Conservation (phyloP, 129 eudicot species). For the Flaveria linearis region DNA sequence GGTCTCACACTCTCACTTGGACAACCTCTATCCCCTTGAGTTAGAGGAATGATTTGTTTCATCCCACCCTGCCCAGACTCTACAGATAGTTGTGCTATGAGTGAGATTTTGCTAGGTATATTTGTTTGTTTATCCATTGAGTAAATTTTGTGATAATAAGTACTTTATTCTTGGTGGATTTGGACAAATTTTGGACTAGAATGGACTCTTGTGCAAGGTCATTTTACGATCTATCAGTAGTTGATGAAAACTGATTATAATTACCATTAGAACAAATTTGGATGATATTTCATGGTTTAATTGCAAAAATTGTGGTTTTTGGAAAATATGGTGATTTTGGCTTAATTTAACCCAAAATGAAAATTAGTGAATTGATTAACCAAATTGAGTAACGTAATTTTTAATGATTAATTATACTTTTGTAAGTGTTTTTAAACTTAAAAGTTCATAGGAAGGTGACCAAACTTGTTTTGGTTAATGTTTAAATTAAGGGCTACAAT, state of each 20-base stretch:
- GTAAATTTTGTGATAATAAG: not conserved
- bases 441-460: not conserved
- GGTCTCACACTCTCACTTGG: too few relatives aligned
- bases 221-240: too few relatives aligned
- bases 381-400: not conserved
- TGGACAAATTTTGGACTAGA: too few relatives aligned
- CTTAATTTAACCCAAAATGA: not conserved
- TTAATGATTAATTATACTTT: not conserved
- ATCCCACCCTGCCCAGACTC: too few relatives aligned
- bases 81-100: too few relatives aligned
- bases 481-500: not conserved
- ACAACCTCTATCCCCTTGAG: too few relatives aligned
- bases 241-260: too few relatives aligned
- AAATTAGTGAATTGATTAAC: not conserved
- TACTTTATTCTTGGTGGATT: not conserved
- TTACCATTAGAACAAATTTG: not conserved
- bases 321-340: conserved; percentile 8
- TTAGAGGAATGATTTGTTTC: too few relatives aligned
- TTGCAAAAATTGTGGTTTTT: not conserved
- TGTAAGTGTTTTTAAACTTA: not conserved
- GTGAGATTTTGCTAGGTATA: too few relatives aligned
- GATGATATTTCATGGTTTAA: not conserved
- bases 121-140: not conserved
- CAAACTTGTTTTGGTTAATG: not conserved
- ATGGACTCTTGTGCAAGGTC: too few relatives aligned